Base-by-base conservation (phyloP, 73 alveolate species). In the Paraurostyla sp. region DNA sequence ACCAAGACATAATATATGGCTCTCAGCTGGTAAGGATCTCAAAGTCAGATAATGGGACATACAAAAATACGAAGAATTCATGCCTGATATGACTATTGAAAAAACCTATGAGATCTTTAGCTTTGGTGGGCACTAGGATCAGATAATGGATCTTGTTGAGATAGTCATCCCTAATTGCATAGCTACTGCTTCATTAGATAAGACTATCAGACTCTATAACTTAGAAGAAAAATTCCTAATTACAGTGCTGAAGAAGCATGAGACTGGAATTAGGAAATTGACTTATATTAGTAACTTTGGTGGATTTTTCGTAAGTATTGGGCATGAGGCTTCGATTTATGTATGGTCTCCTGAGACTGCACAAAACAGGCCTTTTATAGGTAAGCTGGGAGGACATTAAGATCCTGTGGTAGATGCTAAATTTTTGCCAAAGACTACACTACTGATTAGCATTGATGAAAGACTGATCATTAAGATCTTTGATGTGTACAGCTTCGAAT, bases 151-250 rank as follows among this genome's bases (percentile, higher is more conserved):
- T 91, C 84, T 95, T 50, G 93, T 96, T 30, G 99, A 97, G 85
- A 81, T 97, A 38, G 51, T 57, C 33, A 92, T 89, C 33, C 99
- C 99, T 23, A 87, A 88, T 85, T 69, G 95, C 62, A 78, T 97
- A 50, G 97, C 98, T 30, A 89, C 99, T 0, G 99, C 99, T 2
- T 92, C 97, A 51, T 85, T 96, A 76, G 99, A 97, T 95, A 98
- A 97, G 51, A 94, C 92, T 81, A 96, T 96, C 33, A 92, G 96
- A 58, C 90, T 97, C 27, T 93, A 95, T 65, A 97, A 96, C 83
- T 33, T 97, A 82, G 82, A 81, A 50, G 99, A 97, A 81, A 85
- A 90, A 65, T 94, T 87, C 76, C 71, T 94, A 51, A 92, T 97
- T 29, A 95, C 94, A 51, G 96, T 83, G 57, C 92, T 96, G 73